Evolutionary conservation across 345 rosid species (phyloP).

Genomic region (Lenwebbia sp.): DNA sequence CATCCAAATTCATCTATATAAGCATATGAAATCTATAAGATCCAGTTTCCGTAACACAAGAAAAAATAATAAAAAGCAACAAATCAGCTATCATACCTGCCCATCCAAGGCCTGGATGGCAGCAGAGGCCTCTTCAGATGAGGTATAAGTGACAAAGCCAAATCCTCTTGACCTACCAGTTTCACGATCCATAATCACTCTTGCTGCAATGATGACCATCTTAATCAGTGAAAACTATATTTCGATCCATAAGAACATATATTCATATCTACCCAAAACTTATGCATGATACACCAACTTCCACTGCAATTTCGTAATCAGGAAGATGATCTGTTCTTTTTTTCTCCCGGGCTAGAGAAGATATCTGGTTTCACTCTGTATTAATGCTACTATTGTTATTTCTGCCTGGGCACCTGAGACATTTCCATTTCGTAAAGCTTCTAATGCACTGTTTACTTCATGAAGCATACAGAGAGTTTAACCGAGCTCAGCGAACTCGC

Average conservation of each 20-base stretch:
- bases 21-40: background rate
- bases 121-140: conserved; percentile 69
- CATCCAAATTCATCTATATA: background rate
- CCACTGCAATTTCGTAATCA: background rate
- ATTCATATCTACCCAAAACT: background rate
- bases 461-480: background rate
- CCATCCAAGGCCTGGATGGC: conserved; percentile 97
- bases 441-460: background rate
- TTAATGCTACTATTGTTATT: background rate
- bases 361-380: background rate
- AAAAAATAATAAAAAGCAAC: background rate
- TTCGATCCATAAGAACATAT: background rate
- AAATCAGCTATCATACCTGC: conserved; percentile 32
- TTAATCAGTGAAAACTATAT: background rate
- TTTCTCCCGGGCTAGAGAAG: background rate
- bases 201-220: conserved; percentile 32
- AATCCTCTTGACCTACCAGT: conserved; percentile 91
- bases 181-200: conserved; percentile 85
- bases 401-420: background rate
- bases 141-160: conserved; percentile 66
- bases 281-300: background rate
- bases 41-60: background rate
- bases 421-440: background rate
- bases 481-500: background rate
- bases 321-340: background rate